phyloP scores from a whole-genome alignment of 257 asterid species.

The Solanum medicagineum region DNA sequence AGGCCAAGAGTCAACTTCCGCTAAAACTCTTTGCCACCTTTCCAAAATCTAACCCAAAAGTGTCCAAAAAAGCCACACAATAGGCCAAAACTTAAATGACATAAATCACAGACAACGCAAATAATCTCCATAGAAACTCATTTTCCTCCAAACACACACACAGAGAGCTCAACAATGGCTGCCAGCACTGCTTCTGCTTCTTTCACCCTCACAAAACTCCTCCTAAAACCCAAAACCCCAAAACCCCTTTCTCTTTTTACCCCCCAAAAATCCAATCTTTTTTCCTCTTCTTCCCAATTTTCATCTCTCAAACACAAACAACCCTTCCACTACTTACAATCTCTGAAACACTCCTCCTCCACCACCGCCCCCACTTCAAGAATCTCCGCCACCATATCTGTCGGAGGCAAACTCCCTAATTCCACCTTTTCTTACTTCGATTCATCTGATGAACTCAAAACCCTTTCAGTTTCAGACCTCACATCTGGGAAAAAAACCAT shows the following conservation, averaged over 20 bases:
- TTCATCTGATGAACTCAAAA: constrained; percentile 72
- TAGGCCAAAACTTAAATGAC: background rate
- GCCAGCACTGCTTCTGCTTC: constrained; percentile 32
- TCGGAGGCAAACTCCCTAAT: constrained; percentile 83
- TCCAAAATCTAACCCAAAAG: background rate
- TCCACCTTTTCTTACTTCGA: constrained; percentile 74
- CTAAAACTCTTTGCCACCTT: background rate
- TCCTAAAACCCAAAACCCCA: constrained; percentile 29
- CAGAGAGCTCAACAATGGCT: constrained; percentile 10
- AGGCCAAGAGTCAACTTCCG: background rate
- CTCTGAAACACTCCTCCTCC: constrained; percentile 6
- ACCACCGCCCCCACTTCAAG: constrained; percentile 19
- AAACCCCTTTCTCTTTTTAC: constrained; percentile 19
- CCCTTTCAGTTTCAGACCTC: constrained; percentile 63
- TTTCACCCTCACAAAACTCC: constrained; percentile 44
- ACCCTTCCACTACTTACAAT: background rate
- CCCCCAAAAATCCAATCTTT: constrained; percentile 1
- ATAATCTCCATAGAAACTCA: background rate
- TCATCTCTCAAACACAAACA: background rate
- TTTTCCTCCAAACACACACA: background rate
- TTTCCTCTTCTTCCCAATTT: constrained; percentile 19
- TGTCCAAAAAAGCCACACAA: background rate
- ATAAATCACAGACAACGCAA: background rate
- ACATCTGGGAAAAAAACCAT: constrained; percentile 56
- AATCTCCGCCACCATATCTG: constrained; percentile 63